Evolutionary conservation across 202 grass and related monocot genomes (phyloP), one percentile per base, ranked within the genome.

Genomic region (Panicum virgatum): DNA sequence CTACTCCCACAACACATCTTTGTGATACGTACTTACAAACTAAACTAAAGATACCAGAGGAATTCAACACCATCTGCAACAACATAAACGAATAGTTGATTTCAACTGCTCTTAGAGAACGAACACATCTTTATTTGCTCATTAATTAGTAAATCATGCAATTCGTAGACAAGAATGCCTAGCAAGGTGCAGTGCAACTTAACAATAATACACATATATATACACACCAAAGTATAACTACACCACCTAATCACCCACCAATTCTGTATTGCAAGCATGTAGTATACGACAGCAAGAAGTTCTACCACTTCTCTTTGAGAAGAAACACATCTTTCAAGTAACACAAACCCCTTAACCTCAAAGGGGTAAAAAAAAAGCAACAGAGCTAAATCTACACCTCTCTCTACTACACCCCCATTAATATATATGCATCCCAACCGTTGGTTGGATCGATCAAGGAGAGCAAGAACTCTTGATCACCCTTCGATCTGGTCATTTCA

Each of bases 281-380:
- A 56, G 46, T 52, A 59, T 9, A 75, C 30, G 77, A n/a, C 29
- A 58, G 46, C 47, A 73, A 69, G 9, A 48, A 72, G 23, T 89
- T 65, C 30, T 82, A 82, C 25, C 16, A 16, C 50, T 25, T 66
- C 78, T 40, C 40, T 72, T 78, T 66, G 58, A 78, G 78, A 85
- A 71, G 66, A 78, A 72, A 44, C 65, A 78, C 66, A 53, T 8
- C 34, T 57, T 66, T 86, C 58, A 67, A 67, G 46, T 26, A 45
- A 25, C 53, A 88, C 86, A 69, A 84, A 61, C 42, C 75, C 68
- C 42, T 54, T n/a, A 42, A 45, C 36, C 62, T 61, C 32, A 68
- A 74, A 51, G 38, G 27, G 19, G 27, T 63, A 66, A 62, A n/a
- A 69, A 69, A 23, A 50, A 43, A 62, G 46, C 43, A 80, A 42